Percentiles rank a stretch among this genome's conserved stretches.
Conservation (phyloP, 73 alveolate species). For the Chromera velia region DNA sequence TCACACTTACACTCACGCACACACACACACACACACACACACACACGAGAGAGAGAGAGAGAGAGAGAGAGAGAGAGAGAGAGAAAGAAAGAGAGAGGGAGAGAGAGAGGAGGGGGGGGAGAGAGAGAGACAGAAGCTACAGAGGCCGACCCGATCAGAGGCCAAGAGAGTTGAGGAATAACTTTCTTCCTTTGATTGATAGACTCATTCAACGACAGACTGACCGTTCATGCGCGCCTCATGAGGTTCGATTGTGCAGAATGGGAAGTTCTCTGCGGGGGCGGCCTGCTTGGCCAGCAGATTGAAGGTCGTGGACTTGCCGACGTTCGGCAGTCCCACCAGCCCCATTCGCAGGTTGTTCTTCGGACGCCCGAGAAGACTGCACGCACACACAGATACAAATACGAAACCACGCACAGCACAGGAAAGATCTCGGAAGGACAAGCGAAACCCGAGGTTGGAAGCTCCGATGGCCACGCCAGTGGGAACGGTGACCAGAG, state of each 20-base stretch:
- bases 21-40: no score
- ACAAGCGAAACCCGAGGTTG: not conserved
- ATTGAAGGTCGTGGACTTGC: constrained; percentile 83
- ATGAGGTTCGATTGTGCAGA: constrained; percentile 92
- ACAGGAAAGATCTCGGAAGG: not conserved
- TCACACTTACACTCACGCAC: no score
- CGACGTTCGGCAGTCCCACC: constrained; percentile 95
- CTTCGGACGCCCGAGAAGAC: constrained; percentile 81
- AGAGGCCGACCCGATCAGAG: no score
- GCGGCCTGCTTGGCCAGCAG: constrained; percentile 65
- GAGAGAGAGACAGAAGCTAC: no score
- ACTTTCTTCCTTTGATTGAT: no score
- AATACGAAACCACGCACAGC: not conserved
- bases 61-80: not conserved
- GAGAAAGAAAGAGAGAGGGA: not conserved
- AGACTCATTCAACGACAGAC: not conserved
- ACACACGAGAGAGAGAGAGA: not conserved
- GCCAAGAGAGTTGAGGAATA: no score
- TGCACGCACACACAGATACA: not conserved
- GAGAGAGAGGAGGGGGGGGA: no score
- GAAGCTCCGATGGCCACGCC: not conserved
- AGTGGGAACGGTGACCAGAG: no score
- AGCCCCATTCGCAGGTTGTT: constrained; percentile 90
- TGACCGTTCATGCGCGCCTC: constrained; percentile 55
- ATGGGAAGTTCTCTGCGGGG: constrained; percentile 93